Conservation (phyloP, 1,139 yeast genomes). For the Magnusiomyces suaveolens region DNA sequence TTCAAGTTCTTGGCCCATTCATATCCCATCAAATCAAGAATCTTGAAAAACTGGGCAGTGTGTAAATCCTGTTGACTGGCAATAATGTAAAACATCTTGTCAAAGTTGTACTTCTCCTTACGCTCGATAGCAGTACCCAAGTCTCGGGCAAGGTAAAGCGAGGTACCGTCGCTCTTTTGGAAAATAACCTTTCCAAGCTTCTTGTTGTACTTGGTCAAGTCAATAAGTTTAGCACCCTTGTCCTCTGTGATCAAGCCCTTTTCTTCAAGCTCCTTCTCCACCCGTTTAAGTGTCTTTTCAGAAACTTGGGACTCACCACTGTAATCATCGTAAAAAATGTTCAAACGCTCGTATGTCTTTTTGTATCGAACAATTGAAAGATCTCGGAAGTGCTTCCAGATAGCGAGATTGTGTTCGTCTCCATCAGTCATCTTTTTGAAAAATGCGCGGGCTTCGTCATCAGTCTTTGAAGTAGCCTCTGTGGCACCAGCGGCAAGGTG, state of each 20-base stretch:
- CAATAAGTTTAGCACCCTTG: slow-evolving; percentile 84
- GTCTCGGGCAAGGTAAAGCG: slow-evolving; percentile 90
- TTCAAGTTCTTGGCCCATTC: slow-evolving; percentile 74
- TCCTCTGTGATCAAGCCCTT: slow-evolving; percentile 74
- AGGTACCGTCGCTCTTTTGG: slow-evolving; percentile 92
- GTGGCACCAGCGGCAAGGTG: slow-evolving; percentile 24
- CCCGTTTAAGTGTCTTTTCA: slow-evolving; percentile 59
- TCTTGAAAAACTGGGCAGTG: slow-evolving; percentile 88
- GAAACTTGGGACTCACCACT: slow-evolving; percentile 96
- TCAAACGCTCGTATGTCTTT: slow-evolving; percentile 82
- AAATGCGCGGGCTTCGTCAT: slow-evolving; percentile 78
- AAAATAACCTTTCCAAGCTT: slow-evolving; percentile 90
- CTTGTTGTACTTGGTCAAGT: slow-evolving; percentile 76
- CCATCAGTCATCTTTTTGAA: slow-evolving; percentile 93
- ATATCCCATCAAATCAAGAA: slow-evolving; percentile 82
- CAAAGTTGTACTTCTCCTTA: slow-evolving; percentile 73
- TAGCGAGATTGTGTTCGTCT: slow-evolving; percentile 62
- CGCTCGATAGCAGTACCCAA: slow-evolving; percentile 95
- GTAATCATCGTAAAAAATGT: slow-evolving; percentile 76
- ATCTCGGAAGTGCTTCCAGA: slow-evolving; percentile 88
- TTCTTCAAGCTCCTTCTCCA: slow-evolving; percentile 51
- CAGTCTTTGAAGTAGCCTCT: slow-evolving; percentile 39
- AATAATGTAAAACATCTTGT: slow-evolving; percentile 91
- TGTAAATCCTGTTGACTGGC: slow-evolving; percentile 96
- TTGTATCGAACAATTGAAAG: slow-evolving; percentile 78